These are phyloP conservation scores for Sclerotinia trifoliorum DNA, from an alignment of 2,329 filamentous ascomycete species.

Conservation along the genomic window DNA sequence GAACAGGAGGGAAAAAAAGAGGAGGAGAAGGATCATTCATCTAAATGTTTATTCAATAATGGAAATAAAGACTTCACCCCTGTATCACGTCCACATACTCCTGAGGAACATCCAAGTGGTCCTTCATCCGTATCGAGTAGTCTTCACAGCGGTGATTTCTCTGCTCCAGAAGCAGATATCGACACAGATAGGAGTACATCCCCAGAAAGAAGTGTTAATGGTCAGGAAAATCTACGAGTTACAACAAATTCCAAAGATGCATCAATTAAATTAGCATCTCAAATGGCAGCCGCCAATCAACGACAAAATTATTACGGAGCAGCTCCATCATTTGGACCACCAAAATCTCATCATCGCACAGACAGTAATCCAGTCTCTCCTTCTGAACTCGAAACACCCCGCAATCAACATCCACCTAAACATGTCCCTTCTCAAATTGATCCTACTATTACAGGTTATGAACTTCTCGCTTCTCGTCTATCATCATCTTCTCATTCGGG, in stretches of 20 bases:
- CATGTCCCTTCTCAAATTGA: conserved; percentile 44
- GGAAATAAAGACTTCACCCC: background rate
- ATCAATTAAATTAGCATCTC: conserved; percentile 36
- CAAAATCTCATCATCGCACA: conserved; percentile 46
- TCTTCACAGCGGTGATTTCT: conserved; percentile 41
- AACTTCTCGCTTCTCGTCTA: conserved; percentile 58
- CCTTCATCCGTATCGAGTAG: conserved; percentile 39
- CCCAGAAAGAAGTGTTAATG: conserved; percentile 45
- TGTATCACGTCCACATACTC: conserved; percentile 27
- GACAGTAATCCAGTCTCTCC: conserved; percentile 31
- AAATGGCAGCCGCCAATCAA: conserved; percentile 38
- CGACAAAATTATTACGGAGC: conserved; percentile 34
- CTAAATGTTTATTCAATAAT: conserved; percentile 27
- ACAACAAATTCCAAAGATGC: conserved; percentile 28
- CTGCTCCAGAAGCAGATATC: conserved; percentile 39
- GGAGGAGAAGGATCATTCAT: conserved; percentile 21
- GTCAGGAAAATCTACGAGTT: conserved; percentile 26
- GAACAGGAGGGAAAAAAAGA: conserved; percentile 8
- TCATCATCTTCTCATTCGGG: conserved; percentile 36
- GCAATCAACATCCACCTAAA: conserved; percentile 31
- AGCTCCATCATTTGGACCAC: conserved; percentile 34
- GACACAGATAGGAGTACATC: conserved; percentile 49
- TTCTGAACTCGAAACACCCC: conserved; percentile 38
- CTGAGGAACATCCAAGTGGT: conserved; percentile 35
- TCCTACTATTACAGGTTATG: conserved; percentile 57